phyloP scores from a whole-genome alignment of 2,329 filamentous ascomycete species.

The Cladophialophora carrionii region DNA sequence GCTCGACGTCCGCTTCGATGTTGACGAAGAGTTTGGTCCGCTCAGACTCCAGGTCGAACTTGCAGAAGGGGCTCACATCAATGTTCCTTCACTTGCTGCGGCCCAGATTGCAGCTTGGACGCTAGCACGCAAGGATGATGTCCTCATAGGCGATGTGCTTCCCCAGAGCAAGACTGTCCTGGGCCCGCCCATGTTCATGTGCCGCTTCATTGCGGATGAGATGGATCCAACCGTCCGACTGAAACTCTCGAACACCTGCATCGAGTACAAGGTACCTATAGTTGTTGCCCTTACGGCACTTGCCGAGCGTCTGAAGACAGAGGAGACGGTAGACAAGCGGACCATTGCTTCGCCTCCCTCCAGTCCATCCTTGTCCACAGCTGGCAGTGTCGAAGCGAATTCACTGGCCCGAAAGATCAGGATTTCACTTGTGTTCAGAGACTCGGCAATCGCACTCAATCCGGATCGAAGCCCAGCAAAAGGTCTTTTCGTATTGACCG shows the following conservation, averaged over 20 bases:
- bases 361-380: conserved; percentile 32
- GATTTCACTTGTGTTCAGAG: conserved; percentile 67
- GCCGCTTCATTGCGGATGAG: conserved; percentile 88
- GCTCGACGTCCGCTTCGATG: conserved; percentile 62
- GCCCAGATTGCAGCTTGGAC: conserved; percentile 69
- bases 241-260: conserved; percentile 77
- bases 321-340: conserved; percentile 59
- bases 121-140: conserved; percentile 68
- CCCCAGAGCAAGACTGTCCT: conserved; percentile 43
- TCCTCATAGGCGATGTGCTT: conserved; percentile 69
- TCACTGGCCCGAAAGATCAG: conserved; percentile 56
- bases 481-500: conserved; percentile 74
- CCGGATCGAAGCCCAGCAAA: conserved; percentile 76
- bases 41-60: conserved; percentile 63
- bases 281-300: conserved; percentile 78
- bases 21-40: conserved; percentile 70
- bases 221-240: conserved; percentile 89
- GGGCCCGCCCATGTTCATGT: conserved; percentile 71
- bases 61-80: conserved; percentile 77
- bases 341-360: conserved; percentile 61
- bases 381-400: conserved; percentile 23
- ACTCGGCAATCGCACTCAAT: conserved; percentile 83
- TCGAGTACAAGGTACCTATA: conserved; percentile 88
- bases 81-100: conserved; percentile 79
- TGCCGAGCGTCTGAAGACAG: conserved; percentile 65